A percentile compares a stretch with the other conserved stretches of the same genome.
Evolutionary conservation across 352 stramenopile species (phyloP).

Genomic region (Globisporangium paddicum): DNA sequence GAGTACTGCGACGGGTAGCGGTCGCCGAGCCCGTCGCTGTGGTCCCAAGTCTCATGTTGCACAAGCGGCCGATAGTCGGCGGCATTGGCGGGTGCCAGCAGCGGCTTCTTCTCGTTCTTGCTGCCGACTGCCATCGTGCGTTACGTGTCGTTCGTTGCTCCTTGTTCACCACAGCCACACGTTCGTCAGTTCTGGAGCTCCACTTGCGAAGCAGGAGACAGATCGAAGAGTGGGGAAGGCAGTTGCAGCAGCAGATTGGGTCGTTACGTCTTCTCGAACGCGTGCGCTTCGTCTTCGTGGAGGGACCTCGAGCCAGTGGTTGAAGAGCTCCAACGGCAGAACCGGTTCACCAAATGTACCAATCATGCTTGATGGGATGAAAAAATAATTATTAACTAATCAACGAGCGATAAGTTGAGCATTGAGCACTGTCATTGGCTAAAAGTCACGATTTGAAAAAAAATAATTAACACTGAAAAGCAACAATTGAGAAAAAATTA

Average conservation of each 20-base stretch:
- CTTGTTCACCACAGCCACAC: background rate
- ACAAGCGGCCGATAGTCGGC: slow-evolving; percentile 18
- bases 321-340: slow-evolving; percentile 4
- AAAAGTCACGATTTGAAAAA: background rate
- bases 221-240: background rate
- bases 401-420: background rate
- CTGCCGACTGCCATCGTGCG: background rate
- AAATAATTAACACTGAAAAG: background rate
- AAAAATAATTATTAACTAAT: background rate
- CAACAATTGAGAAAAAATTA: no score
- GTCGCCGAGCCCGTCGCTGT: slow-evolving; percentile 29
- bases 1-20: slow-evolving; percentile 53
- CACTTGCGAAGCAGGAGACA: background rate
- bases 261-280: background rate
- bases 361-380: background rate
- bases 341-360: background rate
- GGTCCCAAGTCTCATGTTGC: slow-evolving; percentile 1
- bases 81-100: slow-evolving; percentile 11
- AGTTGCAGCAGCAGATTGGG: background rate
- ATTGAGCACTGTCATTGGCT: background rate
- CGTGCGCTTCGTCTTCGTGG: background rate
- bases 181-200: background rate
- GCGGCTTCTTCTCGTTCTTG: slow-evolving; percentile 21
- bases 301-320: background rate
- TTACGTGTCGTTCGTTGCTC: background rate